These are phyloP conservation scores for Tetrapisispora pingtungensis DNA, from an alignment of 805 yeast species.

Conservation along the genomic window DNA sequence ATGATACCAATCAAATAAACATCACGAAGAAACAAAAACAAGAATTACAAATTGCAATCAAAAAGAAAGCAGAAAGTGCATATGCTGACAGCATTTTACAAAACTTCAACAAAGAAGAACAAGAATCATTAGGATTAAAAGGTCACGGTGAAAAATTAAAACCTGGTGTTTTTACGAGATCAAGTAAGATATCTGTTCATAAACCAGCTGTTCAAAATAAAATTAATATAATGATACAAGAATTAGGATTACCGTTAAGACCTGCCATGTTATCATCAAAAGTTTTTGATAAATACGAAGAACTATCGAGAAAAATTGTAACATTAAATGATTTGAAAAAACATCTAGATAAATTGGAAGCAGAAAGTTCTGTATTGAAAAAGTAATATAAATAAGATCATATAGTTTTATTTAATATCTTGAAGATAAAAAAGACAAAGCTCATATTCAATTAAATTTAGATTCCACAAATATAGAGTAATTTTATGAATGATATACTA, in stretches of 20 bases:
- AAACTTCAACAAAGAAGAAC: conserved; percentile 61
- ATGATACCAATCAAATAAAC: conserved; percentile 5
- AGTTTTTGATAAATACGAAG: conserved; percentile 69
- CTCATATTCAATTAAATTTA: neutral
- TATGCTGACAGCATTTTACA: conserved; percentile 27
- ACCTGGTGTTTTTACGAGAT: conserved; percentile 77
- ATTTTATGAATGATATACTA: too few species aligned
- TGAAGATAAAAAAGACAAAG: too few species aligned
- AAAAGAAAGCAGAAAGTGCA: conserved; percentile 25
- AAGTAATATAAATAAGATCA: too few species aligned
- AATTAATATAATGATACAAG: conserved; percentile 54
- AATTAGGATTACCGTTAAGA: conserved; percentile 65
- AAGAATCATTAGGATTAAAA: conserved; percentile 72
- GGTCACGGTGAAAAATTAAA: conserved; percentile 62
- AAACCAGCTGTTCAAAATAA: conserved; percentile 68
- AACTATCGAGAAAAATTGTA: conserved; percentile 56
- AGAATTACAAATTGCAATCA: conserved; percentile 23
- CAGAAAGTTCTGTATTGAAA: conserved; percentile 52
- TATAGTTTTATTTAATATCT: too few species aligned
- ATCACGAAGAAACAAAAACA: conserved; percentile 26
- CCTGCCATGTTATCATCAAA: conserved; percentile 83
- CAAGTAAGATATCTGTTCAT: conserved; percentile 64
- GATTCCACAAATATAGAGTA: too few species aligned
- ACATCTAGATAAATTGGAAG: conserved; percentile 77
- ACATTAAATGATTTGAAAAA: conserved; percentile 73